Conservation (phyloP, 108 stramenopile genomes). For the Fragilariopsis cylindrus region DNA sequence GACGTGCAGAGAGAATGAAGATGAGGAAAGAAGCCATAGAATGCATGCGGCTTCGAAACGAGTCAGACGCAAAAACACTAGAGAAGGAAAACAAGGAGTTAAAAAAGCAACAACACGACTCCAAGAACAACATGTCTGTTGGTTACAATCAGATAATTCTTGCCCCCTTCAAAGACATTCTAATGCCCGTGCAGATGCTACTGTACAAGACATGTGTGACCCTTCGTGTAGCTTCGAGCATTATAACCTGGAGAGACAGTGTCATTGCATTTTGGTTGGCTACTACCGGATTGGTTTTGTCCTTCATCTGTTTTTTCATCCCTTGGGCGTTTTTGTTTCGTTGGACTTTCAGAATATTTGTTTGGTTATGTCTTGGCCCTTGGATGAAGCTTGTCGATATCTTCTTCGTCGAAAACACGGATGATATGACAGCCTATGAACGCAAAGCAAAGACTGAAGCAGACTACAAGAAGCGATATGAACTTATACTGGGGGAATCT, state of each 20-base stretch:
- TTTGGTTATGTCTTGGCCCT: constrained; percentile 65
- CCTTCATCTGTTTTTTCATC: constrained; percentile 39
- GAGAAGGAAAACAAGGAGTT: constrained; percentile 8
- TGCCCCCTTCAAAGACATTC: constrained; percentile 30
- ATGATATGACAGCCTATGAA: constrained; percentile 1
- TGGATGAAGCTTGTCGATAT: constrained; percentile 82
- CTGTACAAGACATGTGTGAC: constrained; percentile 36
- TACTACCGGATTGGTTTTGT: constrained; percentile 36
- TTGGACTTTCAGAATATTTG: constrained; percentile 52
- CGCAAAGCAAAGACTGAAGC: constrained; percentile 15
- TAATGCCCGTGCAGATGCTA: constrained; percentile 48
- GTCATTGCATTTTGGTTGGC: constrained; percentile 48
- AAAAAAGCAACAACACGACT: constrained; percentile 15
- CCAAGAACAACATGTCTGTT: not conserved
- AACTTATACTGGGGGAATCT: constrained; percentile 17
- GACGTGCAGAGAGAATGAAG: not conserved
- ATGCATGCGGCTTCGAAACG: constrained; percentile 13
- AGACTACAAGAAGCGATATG: constrained; percentile 21
- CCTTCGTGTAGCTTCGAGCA: constrained; percentile 45
- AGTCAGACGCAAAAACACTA: constrained; percentile 5
- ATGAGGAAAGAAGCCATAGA: constrained; percentile 23
- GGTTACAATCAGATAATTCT: constrained; percentile 11
- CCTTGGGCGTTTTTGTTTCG: constrained; percentile 62
- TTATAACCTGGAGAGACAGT: constrained; percentile 59
- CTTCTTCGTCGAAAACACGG: constrained; percentile 35